Evolutionary conservation across 2,329 filamentous ascomycete genomes (phyloP), one percentile per base, ranked within the genome.

Genomic region (Scopulariopsis brevicaulis): DNA sequence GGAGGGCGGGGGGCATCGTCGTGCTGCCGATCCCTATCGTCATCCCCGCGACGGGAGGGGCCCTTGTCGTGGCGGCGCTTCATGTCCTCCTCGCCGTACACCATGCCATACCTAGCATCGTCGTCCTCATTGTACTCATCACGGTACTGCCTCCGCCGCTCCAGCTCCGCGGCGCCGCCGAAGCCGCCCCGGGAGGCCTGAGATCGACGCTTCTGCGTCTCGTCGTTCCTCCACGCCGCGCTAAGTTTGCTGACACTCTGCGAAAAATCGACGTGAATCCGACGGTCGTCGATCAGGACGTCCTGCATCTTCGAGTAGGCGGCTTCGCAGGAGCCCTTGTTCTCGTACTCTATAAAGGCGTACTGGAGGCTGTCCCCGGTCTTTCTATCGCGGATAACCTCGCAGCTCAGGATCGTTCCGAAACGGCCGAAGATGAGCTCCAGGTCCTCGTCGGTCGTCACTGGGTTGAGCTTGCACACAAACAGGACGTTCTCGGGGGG

Each of bases 271-370:
- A 99, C 94, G 68, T 99, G 94, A 62, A 99, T 99, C 50, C 94
- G 86, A 63, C 96, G 89, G 65, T 99, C 94, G 66, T 99, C 94
- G 63, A 99, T 97, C 58, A 99, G 75, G 1, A 97, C 93, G 2
- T 87, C 90, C 70, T 99, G 91, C 94, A 99, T 99, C 74, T 99
- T 99, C 76, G 95, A 94, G 68, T 96, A 99, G 2, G 94, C 94
- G 56, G 89, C 84, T 73, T 99, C 94, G 70, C 94, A 97, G 57
- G 93, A 89, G 63, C 87, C 83, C 73, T 96, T 94, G 58, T 95
- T 88, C 59, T 93, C 89, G 66, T 93, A 99, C 69, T 99, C 94
- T 66, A 99, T 95, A 65, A 99, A 99, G 1, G 94, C 91, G 68
- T 99, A 99, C 70, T 99, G 94, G 54, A 99, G 74, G 67, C 90